Base-by-base conservation (phyloP, 2,329 filamentous ascomycete genomes). In the Aureobasidium namibiae region DNA sequence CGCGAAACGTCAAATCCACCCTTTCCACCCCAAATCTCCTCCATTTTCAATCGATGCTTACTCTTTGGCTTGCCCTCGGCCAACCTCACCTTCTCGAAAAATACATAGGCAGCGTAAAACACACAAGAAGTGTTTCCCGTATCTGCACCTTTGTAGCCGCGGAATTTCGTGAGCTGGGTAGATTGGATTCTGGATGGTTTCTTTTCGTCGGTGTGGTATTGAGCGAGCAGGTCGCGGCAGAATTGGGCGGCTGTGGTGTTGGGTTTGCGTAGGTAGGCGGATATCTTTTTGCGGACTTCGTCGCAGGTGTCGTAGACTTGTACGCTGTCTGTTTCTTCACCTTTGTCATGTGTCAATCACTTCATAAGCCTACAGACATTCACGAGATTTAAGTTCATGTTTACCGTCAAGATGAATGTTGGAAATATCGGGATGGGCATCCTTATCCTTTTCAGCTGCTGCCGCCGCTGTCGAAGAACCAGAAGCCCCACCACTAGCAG, bases 61-160 rank as follows among this genome's bases (percentile, higher is more conserved):
- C 68, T 74, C 72, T 84, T 84, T 45, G 76, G 71, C 68, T 80
- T 82, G 0, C 72, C 70, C 56, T 80, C 72, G 65, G 74, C 74
- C 57, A 84, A 69, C 16, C 81, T 70, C 63, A 79, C 62, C 72
- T 84, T 85, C 71, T 85, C 81, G 64, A 85, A 85, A 67, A 78
- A 83, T 21, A 82, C 75, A 65, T 84, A 85, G 0, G 73, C 74
- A 3, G 75, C 76, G 63, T 85, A 84, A 65, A 78, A 85, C 1
- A 79, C 71, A 9, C 64, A 63, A 56, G 72, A 78, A 2, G 75
- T 78, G 56, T 80, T 80, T 4, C 82, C 82, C 2, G 73, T 71
- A 10, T 69, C 71, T 0, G 74, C 60, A 0, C 81, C 81, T 59
- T 76, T 79, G 64, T 80, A 79, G 6, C 66, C 66, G 53, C 82